Evolutionary conservation across 805 yeast species (phyloP).

Genomic region (Martiniozyma abietophila): DNA sequence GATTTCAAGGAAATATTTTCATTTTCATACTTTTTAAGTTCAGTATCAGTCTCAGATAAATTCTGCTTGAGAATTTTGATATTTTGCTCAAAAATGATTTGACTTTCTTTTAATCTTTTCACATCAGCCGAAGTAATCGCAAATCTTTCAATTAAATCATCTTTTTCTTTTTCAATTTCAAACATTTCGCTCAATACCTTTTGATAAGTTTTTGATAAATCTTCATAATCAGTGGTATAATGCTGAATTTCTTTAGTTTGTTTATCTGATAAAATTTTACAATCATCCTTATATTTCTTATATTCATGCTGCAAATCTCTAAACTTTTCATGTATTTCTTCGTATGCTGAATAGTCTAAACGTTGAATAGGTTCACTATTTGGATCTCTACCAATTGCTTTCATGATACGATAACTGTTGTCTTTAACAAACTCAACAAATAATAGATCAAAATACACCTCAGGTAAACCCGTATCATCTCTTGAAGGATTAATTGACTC

Average conservation of each 20-base stretch:
- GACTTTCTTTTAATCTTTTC: conserved; percentile 16
- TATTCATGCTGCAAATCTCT: conserved; percentile 13
- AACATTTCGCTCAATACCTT: conserved; percentile 25
- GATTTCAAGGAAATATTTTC: conserved; percentile 23
- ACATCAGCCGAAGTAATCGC: conserved; percentile 20
- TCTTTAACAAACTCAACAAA: conserved; percentile 64
- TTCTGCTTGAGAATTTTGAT: conserved; percentile 17
- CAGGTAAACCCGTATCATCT: conserved; percentile 84
- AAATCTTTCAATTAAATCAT: conserved; percentile 17
- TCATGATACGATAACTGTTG: conserved; percentile 54
- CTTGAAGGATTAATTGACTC: conserved; percentile 40
- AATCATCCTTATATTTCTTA: conserved; percentile 13
- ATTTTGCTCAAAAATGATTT: conserved; percentile 28
- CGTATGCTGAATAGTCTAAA: conserved; percentile 54
- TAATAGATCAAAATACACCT: conserved; percentile 57
- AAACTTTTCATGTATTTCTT: conserved; percentile 33
- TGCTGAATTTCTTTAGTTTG: conserved; percentile 18
- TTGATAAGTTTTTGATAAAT: conserved; percentile 23
- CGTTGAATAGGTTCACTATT: conserved; percentile 57
- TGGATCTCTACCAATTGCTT: conserved; percentile 70
- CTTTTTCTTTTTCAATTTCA: conserved; percentile 22
- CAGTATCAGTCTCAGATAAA: conserved; percentile 15
- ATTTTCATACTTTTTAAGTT: conserved; percentile 15
- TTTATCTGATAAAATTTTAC: conserved; percentile 12
- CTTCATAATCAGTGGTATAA: conserved; percentile 23